phyloP scores from a whole-genome alignment of 768 basidiomycete species.

The Rossbeevera mucosa region DNA sequence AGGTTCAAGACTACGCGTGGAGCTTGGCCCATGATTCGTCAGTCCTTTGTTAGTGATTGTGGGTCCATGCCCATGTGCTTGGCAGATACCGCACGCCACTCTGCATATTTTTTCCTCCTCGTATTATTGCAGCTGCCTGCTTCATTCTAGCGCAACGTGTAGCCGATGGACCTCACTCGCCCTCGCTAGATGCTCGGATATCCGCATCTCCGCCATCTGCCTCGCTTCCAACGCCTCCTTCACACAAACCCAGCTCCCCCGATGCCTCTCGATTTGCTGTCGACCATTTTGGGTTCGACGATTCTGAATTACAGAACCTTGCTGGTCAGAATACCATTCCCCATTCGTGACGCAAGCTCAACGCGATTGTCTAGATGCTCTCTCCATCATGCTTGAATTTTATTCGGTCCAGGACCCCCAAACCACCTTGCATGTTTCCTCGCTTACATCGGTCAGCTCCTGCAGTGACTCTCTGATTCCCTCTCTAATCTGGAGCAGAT shows the following conservation, averaged over 20 bases:
- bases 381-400: slow-evolving; percentile 67
- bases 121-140: slow-evolving; percentile 72
- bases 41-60: slow-evolving; percentile 22
- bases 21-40: slow-evolving; percentile 86
- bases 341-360: slow-evolving; percentile 1
- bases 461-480: background rate
- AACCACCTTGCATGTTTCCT: slow-evolving; percentile 45
- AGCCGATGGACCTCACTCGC: slow-evolving; percentile 66
- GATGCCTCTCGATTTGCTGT: slow-evolving; percentile 64
- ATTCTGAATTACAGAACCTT: slow-evolving; percentile 52
- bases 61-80: slow-evolving; percentile 6
- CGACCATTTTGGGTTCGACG: slow-evolving; percentile 61
- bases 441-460: slow-evolving; percentile 48
- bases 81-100: slow-evolving; percentile 74
- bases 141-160: slow-evolving; percentile 72
- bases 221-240: slow-evolving; percentile 77
- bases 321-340: slow-evolving; percentile 44
- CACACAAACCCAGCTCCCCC: slow-evolving; percentile 68
- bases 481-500: slow-evolving; percentile 36
- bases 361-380: slow-evolving; percentile 43
- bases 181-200: slow-evolving; percentile 71
- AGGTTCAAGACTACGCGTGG: slow-evolving; percentile 75
- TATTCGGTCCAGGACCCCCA: slow-evolving; percentile 59
- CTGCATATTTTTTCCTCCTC: slow-evolving; percentile 65
- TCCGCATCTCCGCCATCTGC: slow-evolving; percentile 66